These are phyloP conservation scores for Somion occarium DNA, from an alignment of 1,284 basidiomycete species.

Conservation along the genomic window DNA sequence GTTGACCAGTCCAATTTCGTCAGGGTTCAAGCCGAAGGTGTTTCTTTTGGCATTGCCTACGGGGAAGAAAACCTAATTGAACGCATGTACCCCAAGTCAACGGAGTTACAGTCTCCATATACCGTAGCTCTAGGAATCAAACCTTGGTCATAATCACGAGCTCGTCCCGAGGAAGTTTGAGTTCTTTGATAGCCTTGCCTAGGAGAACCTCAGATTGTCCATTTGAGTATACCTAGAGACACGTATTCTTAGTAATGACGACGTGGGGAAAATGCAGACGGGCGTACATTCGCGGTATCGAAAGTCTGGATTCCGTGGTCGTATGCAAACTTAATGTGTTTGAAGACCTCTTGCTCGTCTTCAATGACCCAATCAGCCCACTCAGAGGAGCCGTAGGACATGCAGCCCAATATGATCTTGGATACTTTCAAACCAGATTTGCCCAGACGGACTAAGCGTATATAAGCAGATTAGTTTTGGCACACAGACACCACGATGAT, in stretches of 20 bases:
- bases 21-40: slow-evolving; percentile 10
- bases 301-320: slow-evolving; percentile 45
- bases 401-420: slow-evolving; percentile 33
- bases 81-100: too few species aligned
- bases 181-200: slow-evolving; percentile 53
- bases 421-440: slow-evolving; percentile 38
- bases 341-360: slow-evolving; percentile 27
- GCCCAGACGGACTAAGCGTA: slow-evolving; percentile 31
- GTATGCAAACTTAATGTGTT: slow-evolving; percentile 35
- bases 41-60: slow-evolving; percentile 7
- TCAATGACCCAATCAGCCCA: slow-evolving; percentile 34
- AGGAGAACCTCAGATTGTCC: slow-evolving; percentile 52
- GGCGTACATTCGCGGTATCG: slow-evolving; percentile 40
- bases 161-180: slow-evolving; percentile 49
- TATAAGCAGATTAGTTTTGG: background rate
- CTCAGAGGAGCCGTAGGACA: slow-evolving; percentile 30
- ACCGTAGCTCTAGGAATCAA: slow-evolving; percentile 3
- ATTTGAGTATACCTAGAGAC: slow-evolving; percentile 26
- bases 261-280: too few species aligned
- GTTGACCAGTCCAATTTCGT: slow-evolving; percentile 27
- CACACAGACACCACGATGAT: background rate
- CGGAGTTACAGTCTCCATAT: background rate
- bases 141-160: slow-evolving; percentile 56
- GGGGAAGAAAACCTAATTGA: slow-evolving; percentile 17
- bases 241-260: slow-evolving; percentile 7